phyloP scores from a whole-genome alignment of 2,329 filamentous ascomycete species.

The Diaporthe velutina region DNA sequence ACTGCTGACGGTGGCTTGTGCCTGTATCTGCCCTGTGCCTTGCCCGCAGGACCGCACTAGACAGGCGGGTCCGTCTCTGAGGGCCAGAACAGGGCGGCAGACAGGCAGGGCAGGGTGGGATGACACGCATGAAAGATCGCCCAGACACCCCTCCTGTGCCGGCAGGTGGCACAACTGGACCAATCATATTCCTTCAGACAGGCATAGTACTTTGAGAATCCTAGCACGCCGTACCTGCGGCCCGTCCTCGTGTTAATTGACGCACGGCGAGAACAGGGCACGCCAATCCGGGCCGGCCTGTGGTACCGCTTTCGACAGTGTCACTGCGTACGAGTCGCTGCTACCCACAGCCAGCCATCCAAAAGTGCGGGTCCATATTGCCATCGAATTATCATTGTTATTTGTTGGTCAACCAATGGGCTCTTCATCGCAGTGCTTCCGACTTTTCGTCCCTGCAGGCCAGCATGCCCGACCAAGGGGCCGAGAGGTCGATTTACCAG shows the following conservation, averaged over 20 bases:
- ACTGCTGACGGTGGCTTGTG: conserved; percentile 14
- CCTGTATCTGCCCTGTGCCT: background rate
- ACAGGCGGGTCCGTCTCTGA: too few species aligned
- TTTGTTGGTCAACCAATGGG: conserved; percentile 15
- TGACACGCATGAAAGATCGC: too few species aligned
- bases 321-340: background rate
- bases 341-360: conserved; percentile 1
- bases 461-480: conserved; percentile 10
- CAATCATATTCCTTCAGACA: background rate
- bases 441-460: conserved; percentile 7
- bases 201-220: conserved; percentile 2
- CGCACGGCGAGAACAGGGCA: background rate
- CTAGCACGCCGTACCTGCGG: background rate
- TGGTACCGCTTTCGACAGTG: background rate
- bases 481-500: background rate
- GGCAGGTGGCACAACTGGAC: background rate
- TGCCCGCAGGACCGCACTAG: too few species aligned
- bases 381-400: conserved; percentile 10
- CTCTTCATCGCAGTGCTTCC: background rate
- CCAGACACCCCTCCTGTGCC: too few species aligned
- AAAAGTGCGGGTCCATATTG: conserved; percentile 8
- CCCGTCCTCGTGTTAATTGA: conserved; percentile 15
- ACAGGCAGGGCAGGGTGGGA: background rate
- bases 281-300: background rate
- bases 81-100: background rate